Conservation (phyloP, 805 yeast genomes). For the Clavispora asparagi region DNA sequence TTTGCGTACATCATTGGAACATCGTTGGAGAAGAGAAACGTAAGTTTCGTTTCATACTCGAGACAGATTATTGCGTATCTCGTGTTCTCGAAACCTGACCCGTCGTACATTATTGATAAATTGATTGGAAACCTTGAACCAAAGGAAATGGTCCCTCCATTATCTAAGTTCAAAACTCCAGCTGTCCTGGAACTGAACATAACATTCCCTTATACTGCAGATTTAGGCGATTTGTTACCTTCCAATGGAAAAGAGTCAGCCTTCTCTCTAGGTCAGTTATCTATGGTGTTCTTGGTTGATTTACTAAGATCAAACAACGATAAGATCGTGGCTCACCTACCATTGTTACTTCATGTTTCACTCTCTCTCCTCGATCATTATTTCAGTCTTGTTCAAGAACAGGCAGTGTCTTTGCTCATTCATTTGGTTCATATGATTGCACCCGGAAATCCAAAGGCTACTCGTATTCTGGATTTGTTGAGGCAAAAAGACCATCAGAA, state of each 20-base stretch:
- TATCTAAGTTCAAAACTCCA: conserved; percentile 33
- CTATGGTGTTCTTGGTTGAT: conserved; percentile 81
- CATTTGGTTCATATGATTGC: conserved; percentile 65
- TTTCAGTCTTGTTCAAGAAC: conserved; percentile 74
- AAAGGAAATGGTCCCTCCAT: conserved; percentile 79
- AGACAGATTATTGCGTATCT: conserved; percentile 79
- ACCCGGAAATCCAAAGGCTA: conserved; percentile 49
- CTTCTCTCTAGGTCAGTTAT: conserved; percentile 82
- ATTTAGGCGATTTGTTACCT: conserved; percentile 53
- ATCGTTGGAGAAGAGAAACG: conserved; percentile 64
- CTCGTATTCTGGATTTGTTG: conserved; percentile 52
- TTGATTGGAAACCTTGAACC: conserved; percentile 74
- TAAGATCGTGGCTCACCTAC: conserved; percentile 52
- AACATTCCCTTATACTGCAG: conserved; percentile 68
- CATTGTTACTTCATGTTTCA: conserved; percentile 72
- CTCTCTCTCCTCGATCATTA: conserved; percentile 87
- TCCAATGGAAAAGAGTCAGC: conserved; percentile 62
- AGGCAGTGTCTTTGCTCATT: conserved; percentile 70
- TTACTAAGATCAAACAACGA: conserved; percentile 65
- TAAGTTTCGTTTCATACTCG: conserved; percentile 70
- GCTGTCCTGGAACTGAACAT: conserved; percentile 23
- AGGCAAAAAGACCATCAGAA: conserved; percentile 44
- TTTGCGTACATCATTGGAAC: conserved; percentile 64
- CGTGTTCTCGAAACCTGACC: conserved; percentile 48
- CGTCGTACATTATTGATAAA: conserved; percentile 48